These are phyloP conservation scores for Chimonanthus salicifolius DNA, from an alignment of 164 flowering plant genomes.

Conservation along the genomic window DNA sequence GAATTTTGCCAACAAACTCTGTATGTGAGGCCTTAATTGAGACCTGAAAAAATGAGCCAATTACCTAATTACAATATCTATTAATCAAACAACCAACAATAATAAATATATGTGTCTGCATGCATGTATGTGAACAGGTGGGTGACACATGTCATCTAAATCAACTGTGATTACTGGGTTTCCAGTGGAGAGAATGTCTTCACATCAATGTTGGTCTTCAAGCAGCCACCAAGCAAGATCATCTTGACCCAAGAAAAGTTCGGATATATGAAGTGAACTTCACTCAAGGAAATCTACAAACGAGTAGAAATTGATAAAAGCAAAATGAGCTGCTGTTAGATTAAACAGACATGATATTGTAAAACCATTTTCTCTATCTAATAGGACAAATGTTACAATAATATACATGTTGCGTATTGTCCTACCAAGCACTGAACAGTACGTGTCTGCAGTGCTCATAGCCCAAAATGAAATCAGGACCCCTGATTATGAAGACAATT, in stretches of 20 bases:
- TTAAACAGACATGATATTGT: too few relatives aligned
- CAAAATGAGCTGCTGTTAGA: too few relatives aligned
- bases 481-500: neutral
- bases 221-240: constrained; percentile 76
- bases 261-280: constrained; percentile 68
- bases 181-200: constrained; percentile 62
- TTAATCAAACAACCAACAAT: neutral
- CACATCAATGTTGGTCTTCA: constrained; percentile 51
- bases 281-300: constrained; percentile 51
- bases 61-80: neutral
- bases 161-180: constrained; percentile 40
- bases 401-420: neutral
- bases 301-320: neutral
- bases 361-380: neutral
- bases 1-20: constrained; percentile 58
- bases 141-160: neutral
- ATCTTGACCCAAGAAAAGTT: constrained; percentile 64
- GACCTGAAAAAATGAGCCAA: constrained; percentile 41
- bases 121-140: neutral
- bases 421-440: neutral
- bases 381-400: neutral
- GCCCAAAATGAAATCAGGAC: neutral
- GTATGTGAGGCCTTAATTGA: constrained; percentile 26
- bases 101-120: neutral
- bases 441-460: neutral